Evolutionary conservation across 2,329 filamentous ascomycete genomes (phyloP), one percentile per base, ranked within the genome.

Genomic region (Cryphonectria naterciae): DNA sequence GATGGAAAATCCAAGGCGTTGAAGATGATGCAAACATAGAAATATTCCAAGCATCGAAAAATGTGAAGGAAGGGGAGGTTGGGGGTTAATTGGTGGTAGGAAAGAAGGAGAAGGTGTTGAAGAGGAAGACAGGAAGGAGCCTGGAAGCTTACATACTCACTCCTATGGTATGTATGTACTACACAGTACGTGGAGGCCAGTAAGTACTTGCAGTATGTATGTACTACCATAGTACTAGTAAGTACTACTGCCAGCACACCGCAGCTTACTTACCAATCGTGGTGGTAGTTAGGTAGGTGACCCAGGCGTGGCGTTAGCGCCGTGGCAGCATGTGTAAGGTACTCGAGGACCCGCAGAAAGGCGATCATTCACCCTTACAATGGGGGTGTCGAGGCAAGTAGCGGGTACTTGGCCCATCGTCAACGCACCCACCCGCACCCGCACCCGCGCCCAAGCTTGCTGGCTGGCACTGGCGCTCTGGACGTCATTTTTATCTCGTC

Each of bases 401-500:
- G n/a, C 25, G 41, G 19, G 41, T 65, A 65, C 63, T 46, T 52
- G 25, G 63, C 25, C 22, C 15, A 43, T 64, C 13, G 15, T 43
- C 25, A 28, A 28, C n/a, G 13, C 61, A 28, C 37, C 10, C 41
- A 39, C 61, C 41, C 17, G 58, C 37, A 10, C 32, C 58, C 19
- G 58, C 58, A 62, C 58, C 58, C 58, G 32, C 37, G 35, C 37
- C 46, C 46, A 49, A n/a, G 46, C 46, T 49, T 49, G 43, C 43
- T 46, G 22, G 22, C 10, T 49, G 46, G 54, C 28, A 17, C 54
- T 64, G 25, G 61, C 60, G 58, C 61, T 41, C 5, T 32, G 62
- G 62, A 65, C 62, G 62, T 65, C 62, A 65, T 43, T n/a, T 35
- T 37, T 28, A 8, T 28, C n/a, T 41, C 7, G 32, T 32, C 39